Conservation (phyloP, 306 rosid genomes). For the Dalbergia oliveri region DNA sequence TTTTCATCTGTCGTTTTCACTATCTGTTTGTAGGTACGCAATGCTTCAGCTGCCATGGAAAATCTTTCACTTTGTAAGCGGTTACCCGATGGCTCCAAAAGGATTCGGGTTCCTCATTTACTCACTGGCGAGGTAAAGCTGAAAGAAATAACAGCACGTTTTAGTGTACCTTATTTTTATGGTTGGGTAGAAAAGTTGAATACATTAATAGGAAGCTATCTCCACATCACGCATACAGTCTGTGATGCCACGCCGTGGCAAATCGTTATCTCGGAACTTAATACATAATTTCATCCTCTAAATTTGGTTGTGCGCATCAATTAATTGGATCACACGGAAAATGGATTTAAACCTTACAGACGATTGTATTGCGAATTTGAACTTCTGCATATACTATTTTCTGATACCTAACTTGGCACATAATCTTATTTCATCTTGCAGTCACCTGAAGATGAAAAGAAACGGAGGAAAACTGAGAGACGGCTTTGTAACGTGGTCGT, state of each 20-base stretch:
- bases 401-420: background rate
- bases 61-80: conserved; percentile 61
- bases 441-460: conserved; percentile 54
- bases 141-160: background rate
- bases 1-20: background rate
- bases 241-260: too few species aligned
- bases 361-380: conserved; percentile 1
- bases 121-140: conserved; percentile 61
- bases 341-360: background rate
- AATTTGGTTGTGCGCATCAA: background rate
- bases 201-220: too few species aligned
- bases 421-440: conserved; percentile 44
- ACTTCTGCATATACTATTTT: background rate
- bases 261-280: too few species aligned
- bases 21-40: conserved; percentile 58
- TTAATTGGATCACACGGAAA: background rate
- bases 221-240: too few species aligned
- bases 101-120: conserved; percentile 72
- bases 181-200: too few species aligned
- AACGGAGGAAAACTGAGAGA: conserved; percentile 60
- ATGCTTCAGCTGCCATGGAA: conserved; percentile 46
- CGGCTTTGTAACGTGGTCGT: conserved; percentile 62
- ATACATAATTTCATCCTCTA: too few species aligned
- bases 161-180: background rate
- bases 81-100: conserved; percentile 77